Percentiles rank a stretch among this genome's conserved stretches.
Evolutionary conservation across 257 asterid species (phyloP).

Genomic region (Cruciata laevipes): DNA sequence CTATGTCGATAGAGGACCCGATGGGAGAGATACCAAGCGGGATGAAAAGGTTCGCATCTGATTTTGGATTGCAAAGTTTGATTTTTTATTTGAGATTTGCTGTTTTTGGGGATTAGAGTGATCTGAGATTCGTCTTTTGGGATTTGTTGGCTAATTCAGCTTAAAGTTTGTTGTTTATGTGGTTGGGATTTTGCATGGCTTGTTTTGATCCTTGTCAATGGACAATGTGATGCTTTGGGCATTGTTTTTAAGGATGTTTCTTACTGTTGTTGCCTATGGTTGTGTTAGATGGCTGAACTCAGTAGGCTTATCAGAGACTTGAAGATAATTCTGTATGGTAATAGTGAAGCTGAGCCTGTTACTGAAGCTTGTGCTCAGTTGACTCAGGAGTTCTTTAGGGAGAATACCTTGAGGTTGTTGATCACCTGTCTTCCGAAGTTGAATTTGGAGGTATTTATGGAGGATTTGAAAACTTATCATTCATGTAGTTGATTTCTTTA

Average conservation of each 20-base stretch:
- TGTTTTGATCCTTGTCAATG: not conserved
- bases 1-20: conserved; percentile 40
- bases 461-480: not conserved
- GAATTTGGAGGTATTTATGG: conserved; percentile 56
- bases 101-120: conserved; percentile 1
- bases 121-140: not conserved
- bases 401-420: conserved; percentile 64
- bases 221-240: not conserved
- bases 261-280: conserved; percentile 8
- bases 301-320: conserved; percentile 65
- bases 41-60: conserved; percentile 94
- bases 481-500: not conserved
- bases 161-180: not conserved
- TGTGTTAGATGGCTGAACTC: conserved; percentile 60
- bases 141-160: not conserved
- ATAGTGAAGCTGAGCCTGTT: conserved; percentile 85
- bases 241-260: not conserved
- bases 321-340: conserved; percentile 71
- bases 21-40: conserved; percentile 67
- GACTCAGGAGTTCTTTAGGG: conserved; percentile 83
- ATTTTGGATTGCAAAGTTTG: not conserved
- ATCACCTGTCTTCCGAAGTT: conserved; percentile 73
- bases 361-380: conserved; percentile 77
- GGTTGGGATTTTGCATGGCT: not conserved
- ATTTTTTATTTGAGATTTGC: not conserved